Base-by-base conservation (phyloP, 2,329 filamentous ascomycete genomes). In the Colletotrichum truncatum region DNA sequence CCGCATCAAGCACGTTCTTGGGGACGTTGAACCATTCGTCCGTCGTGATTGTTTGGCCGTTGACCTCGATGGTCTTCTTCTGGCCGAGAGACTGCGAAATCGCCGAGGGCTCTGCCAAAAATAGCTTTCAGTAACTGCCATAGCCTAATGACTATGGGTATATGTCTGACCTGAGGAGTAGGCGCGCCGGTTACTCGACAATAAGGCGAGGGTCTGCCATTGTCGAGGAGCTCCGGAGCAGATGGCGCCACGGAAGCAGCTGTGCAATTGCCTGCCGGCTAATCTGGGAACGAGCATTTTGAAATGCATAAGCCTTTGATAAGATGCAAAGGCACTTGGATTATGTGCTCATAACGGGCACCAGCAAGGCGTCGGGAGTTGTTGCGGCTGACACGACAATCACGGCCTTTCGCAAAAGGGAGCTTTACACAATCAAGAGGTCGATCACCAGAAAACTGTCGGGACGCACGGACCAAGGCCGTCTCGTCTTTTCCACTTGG, bases 21-120 rank as follows among this genome's bases (percentile, higher is more conserved):
- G 95, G 90, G 12, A 92, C 85, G 78, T 99, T 99, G 78, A 91
- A 96, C 92, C 93, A 98, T 55, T 85, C 78, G 75, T 98, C 94
- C 16, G 86, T 90, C 16, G 80, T 74, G 76, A 94, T 94, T 9
- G 78, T 80, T 67, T 83, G 84, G 68, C 87, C 90, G 70, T 90
- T 87, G 68, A 96, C 85, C 10, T 80, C 83, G 67, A 91, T 78
- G 21, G 74, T 72, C 30, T 74, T 71, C 16, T 72, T 64, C 70
- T 73, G 58, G 67, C 71, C 36, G 11, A 43, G 30, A 16, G 49
- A 38, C 14, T 12, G 18, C 3, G 38, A 34, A 21, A 28, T 46
- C 21, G 41, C 6, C 39, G 52, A 38, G 9, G 52, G 26, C 9
- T 49, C 59, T 63, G 32, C 28, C 54, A 59, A 57, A 58, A 32